Evolutionary conservation across 768 basidiomycete genomes (phyloP).

Genomic region (Lactifluus echinatus): DNA sequence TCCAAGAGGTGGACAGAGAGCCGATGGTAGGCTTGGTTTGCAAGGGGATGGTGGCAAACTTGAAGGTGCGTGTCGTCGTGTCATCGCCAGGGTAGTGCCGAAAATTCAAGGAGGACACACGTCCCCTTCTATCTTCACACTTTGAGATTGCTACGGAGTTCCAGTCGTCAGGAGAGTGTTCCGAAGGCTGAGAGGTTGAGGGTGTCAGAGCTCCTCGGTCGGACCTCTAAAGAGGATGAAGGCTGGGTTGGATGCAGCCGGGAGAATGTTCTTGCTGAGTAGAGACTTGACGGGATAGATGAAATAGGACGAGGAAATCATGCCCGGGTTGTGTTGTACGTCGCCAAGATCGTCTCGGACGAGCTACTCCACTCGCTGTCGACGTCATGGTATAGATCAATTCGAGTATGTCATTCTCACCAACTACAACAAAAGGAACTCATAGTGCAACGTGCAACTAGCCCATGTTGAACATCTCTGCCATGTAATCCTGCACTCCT

Average conservation of each 20-base stretch:
- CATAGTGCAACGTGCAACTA: no score
- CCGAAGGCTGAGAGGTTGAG: no score
- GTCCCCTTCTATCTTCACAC: neutral
- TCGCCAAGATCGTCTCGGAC: no score
- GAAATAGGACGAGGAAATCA: no score
- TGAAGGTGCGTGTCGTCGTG: neutral
- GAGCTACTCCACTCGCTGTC: no score
- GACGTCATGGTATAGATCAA: neutral
- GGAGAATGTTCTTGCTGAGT: conserved; percentile 21
- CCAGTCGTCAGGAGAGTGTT: neutral
- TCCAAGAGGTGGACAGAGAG: neutral
- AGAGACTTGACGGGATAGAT: conserved; percentile 32
- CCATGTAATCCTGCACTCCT: conserved; percentile 56
- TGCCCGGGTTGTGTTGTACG: no score
- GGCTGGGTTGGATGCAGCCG: neutral
- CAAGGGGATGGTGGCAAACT: neutral
- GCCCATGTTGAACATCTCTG: conserved; percentile 23
- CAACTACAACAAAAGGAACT: no score
- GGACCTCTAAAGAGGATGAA: neutral
- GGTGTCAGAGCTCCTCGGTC: neutral
- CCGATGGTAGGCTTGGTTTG: neutral
- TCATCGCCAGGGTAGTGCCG: neutral
- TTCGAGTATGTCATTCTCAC: neutral
- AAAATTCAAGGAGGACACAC: neutral
- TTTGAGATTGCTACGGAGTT: neutral